Conservation (phyloP, 2,329 filamentous ascomycete genomes). For the Trichoderma simmonsii region DNA sequence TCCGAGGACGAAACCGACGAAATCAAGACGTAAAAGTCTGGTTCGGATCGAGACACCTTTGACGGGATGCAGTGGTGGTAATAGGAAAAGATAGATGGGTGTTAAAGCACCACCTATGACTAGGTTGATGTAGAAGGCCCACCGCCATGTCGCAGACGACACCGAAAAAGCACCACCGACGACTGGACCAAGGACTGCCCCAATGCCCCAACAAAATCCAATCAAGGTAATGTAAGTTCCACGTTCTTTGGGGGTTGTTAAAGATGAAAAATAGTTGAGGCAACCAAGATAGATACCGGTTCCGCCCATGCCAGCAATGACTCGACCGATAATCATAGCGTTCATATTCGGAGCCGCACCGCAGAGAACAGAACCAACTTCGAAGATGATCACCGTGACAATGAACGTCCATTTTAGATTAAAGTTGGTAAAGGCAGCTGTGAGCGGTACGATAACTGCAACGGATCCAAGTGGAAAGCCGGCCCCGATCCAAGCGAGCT, state of each 20-base stretch:
- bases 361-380: slow-evolving; percentile 34
- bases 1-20: background rate
- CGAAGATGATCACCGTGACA: slow-evolving; percentile 24
- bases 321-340: slow-evolving; percentile 44
- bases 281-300: slow-evolving; percentile 38
- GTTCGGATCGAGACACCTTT: background rate
- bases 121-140: background rate
- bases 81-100: background rate
- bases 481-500: background rate
- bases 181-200: background rate
- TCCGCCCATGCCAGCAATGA: slow-evolving; percentile 41
- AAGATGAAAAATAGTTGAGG: background rate
- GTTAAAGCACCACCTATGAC: background rate
- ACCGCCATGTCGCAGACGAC: background rate
- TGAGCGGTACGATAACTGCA: background rate
- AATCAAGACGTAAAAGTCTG: background rate
- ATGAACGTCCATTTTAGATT: background rate
- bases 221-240: background rate
- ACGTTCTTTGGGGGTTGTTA: background rate
- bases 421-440: background rate
- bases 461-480: background rate
- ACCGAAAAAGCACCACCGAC: background rate
- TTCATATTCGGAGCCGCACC: slow-evolving; percentile 42
- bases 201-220: background rate
- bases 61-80: background rate